Evolutionary conservation across 805 yeast genomes (phyloP).

Genomic region (Sugiyamaella chiloensis): DNA sequence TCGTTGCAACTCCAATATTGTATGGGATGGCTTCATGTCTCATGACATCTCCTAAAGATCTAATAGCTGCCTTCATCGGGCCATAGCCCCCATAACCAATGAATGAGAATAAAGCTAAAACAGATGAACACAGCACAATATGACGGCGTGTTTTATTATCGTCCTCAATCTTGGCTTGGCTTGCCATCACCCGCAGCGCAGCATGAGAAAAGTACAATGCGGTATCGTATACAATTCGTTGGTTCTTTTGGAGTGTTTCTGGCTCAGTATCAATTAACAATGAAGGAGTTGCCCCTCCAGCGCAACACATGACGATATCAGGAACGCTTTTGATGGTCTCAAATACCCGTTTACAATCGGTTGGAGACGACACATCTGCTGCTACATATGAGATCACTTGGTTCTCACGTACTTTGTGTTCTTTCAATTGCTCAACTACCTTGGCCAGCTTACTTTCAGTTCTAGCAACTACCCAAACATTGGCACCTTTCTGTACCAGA

Average conservation of each 20-base stretch:
- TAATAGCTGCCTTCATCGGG: conserved; percentile 80
- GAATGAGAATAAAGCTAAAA: conserved; percentile 78
- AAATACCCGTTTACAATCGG: conserved; percentile 47
- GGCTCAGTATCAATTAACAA: conserved; percentile 65
- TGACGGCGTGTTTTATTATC: conserved; percentile 39
- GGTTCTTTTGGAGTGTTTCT: conserved; percentile 57
- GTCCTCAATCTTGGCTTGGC: conserved; percentile 2
- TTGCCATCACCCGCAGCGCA: conserved; percentile 34
- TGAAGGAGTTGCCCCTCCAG: conserved; percentile 81
- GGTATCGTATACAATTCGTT: conserved; percentile 68
- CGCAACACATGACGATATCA: conserved; percentile 78
- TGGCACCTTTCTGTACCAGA: conserved; percentile 52
- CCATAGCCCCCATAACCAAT: conserved; percentile 91
- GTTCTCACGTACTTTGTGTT: conserved; percentile 28
- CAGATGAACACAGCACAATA: conserved; percentile 68
- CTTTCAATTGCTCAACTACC: conserved; percentile 47
- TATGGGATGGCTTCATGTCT: conserved; percentile 77
- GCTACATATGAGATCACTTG: conserved; percentile 45
- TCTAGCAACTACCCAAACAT: conserved; percentile 74
- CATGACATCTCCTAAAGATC: conserved; percentile 68
- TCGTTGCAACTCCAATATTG: conserved; percentile 65
- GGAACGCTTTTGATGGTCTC: conserved; percentile 44
- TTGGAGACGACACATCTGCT: conserved; percentile 65
- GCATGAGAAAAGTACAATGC: conserved; percentile 71
- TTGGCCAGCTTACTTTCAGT: conserved; percentile 55